Evolutionary conservation across 495 filamentous ascomycete species (phyloP), one percentile per base, ranked within the genome.

Genomic region (Xylona heveae): DNA sequence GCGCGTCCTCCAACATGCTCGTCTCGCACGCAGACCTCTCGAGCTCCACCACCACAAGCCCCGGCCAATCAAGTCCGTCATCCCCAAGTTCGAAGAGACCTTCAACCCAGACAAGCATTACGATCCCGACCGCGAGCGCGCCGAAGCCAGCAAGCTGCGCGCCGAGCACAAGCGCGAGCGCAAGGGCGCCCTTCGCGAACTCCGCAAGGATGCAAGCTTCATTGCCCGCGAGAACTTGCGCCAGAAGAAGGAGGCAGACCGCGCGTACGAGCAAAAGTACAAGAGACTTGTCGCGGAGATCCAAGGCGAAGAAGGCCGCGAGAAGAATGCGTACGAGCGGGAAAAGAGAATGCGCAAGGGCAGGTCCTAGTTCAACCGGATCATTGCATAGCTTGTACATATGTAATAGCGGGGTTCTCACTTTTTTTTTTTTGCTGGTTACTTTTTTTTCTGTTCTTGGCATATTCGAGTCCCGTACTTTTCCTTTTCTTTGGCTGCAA

Each of bases 21-120:
- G 48, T 17, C 55, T 66, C 24, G 39, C 57, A 28, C 81, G 82
- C 34, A 70, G 76, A 9, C 82, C 84, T 0, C 66, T 95, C 18
- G 63, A 77, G 38, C 68, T 95, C 7, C 88, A 99, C 56, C 64
- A 85, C 57, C 90, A 95, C 61, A 64, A 64, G 0, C 83, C 82
- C 0, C 64, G 90, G 3, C 71, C 90, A 9, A 92, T 99, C 54
- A 80, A 82, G 44, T 69, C 71, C 6, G 71, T 72, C 28, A 73
- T 93, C 16, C 88, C 88, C 42, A 94, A 92, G 55, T 99, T 95
- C 59, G 90, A 99, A 57, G 83, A 92, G 50, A 58, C 67, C 40
- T 99, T 82, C 69, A 82, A 84, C 50, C 88, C 83, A 8, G 66
- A 79, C 59, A 83, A 78, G 52, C 85, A 91, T 61, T 93, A 95